Base-by-base conservation (phyloP, 345 rosid species). In the Dovyalis caffra region DNA sequence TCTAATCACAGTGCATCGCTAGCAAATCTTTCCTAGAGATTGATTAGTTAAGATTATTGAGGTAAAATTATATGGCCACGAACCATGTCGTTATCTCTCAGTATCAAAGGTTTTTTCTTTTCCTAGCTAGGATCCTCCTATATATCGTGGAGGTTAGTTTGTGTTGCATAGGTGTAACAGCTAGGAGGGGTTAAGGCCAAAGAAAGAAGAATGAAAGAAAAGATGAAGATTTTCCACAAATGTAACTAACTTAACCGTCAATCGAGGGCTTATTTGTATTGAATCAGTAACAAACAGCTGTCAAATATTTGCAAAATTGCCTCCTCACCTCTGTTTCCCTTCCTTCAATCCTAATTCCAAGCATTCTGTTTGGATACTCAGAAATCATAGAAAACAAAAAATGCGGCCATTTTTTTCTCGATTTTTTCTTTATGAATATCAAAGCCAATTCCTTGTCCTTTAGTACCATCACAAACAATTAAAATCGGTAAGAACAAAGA, bases 281-380 rank as follows among this genome's bases (percentile, higher is more conserved):
- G 51, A 28, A 47, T 16, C 14, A 18, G 35, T 1, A 18, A 20
- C 12, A n/a, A n/a, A n/a, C 47, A 43, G 47, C 11, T 43, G 47
- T 43, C 47, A 43, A 43, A 43, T 3, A 43, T 3, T 14, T 15
- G 47, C 60, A 29, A 45, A 14, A 47, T 69, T 60, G 57, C 31
- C 71, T 77, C 71, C 45, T 33, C 43, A 65, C 81, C 81, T 72
- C 74, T 64, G 29, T 47, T 81, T 73, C 23, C 15, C 20, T 67
- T 5, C 76, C 47, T 38, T 57, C 2, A 68, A 18, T 49, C 78
- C 85, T 79, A 26, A 77, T 72, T 66, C 67, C 72, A 77, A 72
- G 87, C 78, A 68, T 53, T 74, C 56, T 21, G 53, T 77, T 68
- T 69, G 71, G 70, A 43, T 33, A 53, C 33, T 11, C 38, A 47